phyloP scores from a whole-genome alignment of 306 rosid genomes.

The Canavalia gladiata region DNA sequence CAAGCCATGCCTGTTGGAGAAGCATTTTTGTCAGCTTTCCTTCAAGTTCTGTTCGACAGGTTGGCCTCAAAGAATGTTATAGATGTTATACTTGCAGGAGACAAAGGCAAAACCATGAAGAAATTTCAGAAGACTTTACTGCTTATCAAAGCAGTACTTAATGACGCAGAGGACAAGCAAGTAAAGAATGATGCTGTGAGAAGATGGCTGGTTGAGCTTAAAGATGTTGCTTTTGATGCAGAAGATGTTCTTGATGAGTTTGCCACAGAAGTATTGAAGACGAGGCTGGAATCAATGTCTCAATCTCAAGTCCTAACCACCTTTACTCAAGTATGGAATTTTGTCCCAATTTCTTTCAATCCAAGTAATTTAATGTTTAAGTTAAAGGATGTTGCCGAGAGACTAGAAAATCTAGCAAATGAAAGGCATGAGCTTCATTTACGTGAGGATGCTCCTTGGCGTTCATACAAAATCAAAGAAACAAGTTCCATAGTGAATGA shows the following conservation, averaged over 20 bases:
- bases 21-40: slow-evolving; percentile 33
- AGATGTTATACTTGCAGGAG: not conserved
- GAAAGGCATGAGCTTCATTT: slow-evolving; percentile 25
- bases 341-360: slow-evolving; percentile 19
- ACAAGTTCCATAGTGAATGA: slow-evolving; percentile 57
- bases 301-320: not conserved
- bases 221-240: slow-evolving; percentile 31
- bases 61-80: slow-evolving; percentile 4
- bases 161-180: slow-evolving; percentile 28
- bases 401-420: not conserved
- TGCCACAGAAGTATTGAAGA: not conserved
- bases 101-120: not conserved
- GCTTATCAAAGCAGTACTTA: slow-evolving; percentile 4
- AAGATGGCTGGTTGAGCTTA: slow-evolving; percentile 14
- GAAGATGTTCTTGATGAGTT: slow-evolving; percentile 15
- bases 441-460: not conserved
- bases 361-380: slow-evolving; percentile 4
- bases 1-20: slow-evolving; percentile 10
- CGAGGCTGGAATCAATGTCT: not conserved
- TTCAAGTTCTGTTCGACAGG: slow-evolving; percentile 35
- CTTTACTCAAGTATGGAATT: slow-evolving; percentile 15
- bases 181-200: slow-evolving; percentile 1
- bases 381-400: not conserved
- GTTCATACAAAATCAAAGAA: slow-evolving; percentile 5
- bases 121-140: slow-evolving; percentile 33